Evolutionary conservation across 306 rosid species (phyloP).

Genomic region (Prunus mongolica): DNA sequence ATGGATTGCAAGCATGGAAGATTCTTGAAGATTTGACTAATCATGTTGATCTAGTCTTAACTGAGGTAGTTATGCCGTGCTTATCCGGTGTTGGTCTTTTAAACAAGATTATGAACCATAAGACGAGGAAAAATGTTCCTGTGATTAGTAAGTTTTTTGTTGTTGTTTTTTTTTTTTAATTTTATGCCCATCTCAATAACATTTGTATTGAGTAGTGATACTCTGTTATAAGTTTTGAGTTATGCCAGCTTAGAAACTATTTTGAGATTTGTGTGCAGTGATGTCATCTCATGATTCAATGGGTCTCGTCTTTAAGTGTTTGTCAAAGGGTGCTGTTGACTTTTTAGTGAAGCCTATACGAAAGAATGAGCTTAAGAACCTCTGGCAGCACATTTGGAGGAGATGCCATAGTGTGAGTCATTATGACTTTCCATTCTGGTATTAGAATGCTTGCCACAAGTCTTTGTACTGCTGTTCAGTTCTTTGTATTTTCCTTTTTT

Average conservation of each 20-base stretch:
- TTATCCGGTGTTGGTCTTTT: constrained; percentile 83
- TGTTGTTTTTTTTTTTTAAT: no score
- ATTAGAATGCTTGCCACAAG: background rate
- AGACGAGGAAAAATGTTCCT: constrained; percentile 69
- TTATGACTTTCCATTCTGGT: constrained; percentile 13
- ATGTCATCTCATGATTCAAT: constrained; percentile 95
- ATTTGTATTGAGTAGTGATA: background rate
- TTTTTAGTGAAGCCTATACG: constrained; percentile 93
- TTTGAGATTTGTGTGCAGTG: constrained; percentile 74
- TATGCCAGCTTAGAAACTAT: constrained; percentile 28
- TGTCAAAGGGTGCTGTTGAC: constrained; percentile 97
- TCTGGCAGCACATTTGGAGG: constrained; percentile 99
- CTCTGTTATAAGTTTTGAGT: constrained; percentile 20
- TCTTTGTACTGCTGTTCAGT: background rate
- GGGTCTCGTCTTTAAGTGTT: constrained; percentile 95
- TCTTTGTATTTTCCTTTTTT: background rate
- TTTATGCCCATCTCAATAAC: background rate
- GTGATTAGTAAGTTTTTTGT: constrained; percentile 74
- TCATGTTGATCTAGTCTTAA: constrained; percentile 78
- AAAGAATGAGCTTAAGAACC: constrained; percentile 95
- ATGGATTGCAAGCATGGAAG: constrained; percentile 93
- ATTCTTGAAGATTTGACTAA: constrained; percentile 72
- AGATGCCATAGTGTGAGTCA: constrained; percentile 93
- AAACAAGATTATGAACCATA: constrained; percentile 82
- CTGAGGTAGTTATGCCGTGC: constrained; percentile 89